phyloP scores from a whole-genome alignment of 768 basidiomycete genomes.

The Macrolepiota albuminosa region DNA sequence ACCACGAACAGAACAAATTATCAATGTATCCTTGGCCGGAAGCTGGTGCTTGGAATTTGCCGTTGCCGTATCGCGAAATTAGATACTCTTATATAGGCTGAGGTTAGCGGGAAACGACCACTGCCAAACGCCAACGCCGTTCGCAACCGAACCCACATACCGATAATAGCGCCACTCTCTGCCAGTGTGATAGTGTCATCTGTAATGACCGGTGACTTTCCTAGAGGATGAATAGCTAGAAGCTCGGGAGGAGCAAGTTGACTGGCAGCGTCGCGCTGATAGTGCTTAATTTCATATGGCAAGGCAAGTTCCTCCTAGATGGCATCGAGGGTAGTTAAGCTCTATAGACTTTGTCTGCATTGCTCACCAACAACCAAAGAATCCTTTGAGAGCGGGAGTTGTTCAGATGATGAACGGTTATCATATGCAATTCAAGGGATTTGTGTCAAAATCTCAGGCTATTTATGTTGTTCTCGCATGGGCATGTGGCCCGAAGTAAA shows the following conservation, averaged over 20 bases:
- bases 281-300: slow-evolving; percentile 33
- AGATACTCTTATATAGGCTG: slow-evolving; percentile 13
- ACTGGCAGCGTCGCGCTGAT: slow-evolving; percentile 18
- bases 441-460: not conserved
- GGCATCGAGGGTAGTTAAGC: not conserved
- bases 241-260: slow-evolving; percentile 30
- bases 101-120: not conserved
- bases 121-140: not conserved
- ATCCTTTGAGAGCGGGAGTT: slow-evolving; percentile 46
- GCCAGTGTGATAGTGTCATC: slow-evolving; percentile 34
- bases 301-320: slow-evolving; percentile 37
- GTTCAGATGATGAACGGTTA: slow-evolving; percentile 39
- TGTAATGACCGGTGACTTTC: slow-evolving; percentile 38
- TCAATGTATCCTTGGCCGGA: slow-evolving; percentile 14
- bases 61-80: slow-evolving; percentile 17
- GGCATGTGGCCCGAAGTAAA: not conserved
- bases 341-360: not conserved
- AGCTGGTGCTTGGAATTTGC: slow-evolving; percentile 11
- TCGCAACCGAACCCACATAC: slow-evolving; percentile 5
- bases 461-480: not conserved
- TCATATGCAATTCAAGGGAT: slow-evolving; percentile 8
- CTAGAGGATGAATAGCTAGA: slow-evolving; percentile 30
- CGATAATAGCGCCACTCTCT: slow-evolving; percentile 22
- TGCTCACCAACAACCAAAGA: slow-evolving; percentile 37
- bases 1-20: slow-evolving; percentile 16